These are phyloP conservation scores for Samsoniella hepiali DNA, from an alignment of 2,329 filamentous ascomycete genomes.

Conservation along the genomic window DNA sequence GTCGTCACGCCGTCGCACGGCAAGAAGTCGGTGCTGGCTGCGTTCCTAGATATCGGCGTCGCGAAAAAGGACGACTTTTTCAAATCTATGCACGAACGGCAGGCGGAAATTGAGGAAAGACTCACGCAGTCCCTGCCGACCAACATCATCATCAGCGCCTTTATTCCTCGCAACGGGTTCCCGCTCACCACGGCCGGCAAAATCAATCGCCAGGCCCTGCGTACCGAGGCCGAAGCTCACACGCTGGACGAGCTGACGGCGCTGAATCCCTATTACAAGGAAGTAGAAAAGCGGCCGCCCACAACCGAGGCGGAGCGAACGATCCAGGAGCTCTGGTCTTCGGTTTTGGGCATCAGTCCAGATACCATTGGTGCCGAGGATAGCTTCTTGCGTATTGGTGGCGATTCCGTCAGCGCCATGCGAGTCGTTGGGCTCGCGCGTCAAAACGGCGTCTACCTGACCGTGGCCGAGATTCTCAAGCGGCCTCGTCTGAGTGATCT, in stretches of 20 bases:
- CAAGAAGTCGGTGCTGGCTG: background rate
- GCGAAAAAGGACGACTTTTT: background rate
- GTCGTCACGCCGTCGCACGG: background rate
- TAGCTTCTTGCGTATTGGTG: constrained; percentile 9
- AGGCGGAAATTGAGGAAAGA: background rate
- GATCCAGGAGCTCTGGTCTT: constrained; percentile 8
- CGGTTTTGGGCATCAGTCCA: background rate
- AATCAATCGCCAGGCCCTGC: constrained; percentile 1
- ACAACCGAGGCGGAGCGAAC: constrained; percentile 1
- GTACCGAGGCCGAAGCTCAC: background rate
- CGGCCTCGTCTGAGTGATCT: constrained; percentile 43
- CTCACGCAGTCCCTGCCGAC: constrained; percentile 6
- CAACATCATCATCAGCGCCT: constrained; percentile 9
- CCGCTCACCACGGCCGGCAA: constrained; percentile 10
- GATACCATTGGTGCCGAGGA: constrained; percentile 20
- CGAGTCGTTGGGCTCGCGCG: constrained; percentile 43
- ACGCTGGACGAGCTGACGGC: background rate
- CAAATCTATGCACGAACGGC: background rate
- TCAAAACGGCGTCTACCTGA: constrained; percentile 37
- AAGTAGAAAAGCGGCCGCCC: background rate
- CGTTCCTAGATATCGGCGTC: background rate
- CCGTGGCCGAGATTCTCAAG: constrained; percentile 44
- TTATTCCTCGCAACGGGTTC: background rate
- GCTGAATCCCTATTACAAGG: background rate
- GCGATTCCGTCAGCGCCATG: constrained; percentile 49